Percentiles rank a stretch among this genome's conserved stretches.
phyloP scores from a whole-genome alignment of 2,329 filamentous ascomycete genomes.

The Cryoendolithus antarcticus region DNA sequence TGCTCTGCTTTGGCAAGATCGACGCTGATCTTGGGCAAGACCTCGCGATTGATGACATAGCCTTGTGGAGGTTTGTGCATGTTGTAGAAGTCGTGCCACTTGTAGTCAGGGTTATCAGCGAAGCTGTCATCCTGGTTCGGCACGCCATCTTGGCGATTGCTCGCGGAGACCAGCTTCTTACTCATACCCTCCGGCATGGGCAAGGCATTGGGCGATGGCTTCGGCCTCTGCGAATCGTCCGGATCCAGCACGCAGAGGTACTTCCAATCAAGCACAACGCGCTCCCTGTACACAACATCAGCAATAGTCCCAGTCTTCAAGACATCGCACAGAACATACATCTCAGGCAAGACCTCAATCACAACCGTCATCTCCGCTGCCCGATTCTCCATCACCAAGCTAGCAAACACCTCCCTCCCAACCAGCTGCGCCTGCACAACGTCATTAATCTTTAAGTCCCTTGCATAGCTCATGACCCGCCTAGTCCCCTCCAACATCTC shows the following conservation, averaged over 20 bases:
- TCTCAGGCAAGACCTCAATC: conserved; percentile 71
- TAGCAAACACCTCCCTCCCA: conserved; percentile 80
- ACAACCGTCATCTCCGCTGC: conserved; percentile 62
- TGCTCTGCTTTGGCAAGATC: conserved; percentile 61
- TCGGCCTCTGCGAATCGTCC: conserved; percentile 58
- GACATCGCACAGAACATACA: conserved; percentile 42
- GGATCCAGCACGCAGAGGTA: conserved; percentile 65
- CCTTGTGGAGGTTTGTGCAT: conserved; percentile 26
- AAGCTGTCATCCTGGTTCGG: conserved; percentile 36
- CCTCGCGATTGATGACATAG: conserved; percentile 19
- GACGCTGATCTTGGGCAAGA: conserved; percentile 49
- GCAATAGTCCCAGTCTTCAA: conserved; percentile 19
- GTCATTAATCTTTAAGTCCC: conserved; percentile 56
- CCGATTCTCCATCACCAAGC: conserved; percentile 73
- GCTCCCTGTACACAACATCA: conserved; percentile 41
- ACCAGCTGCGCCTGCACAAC: conserved; percentile 78
- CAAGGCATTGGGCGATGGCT: conserved; percentile 60
- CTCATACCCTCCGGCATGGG: conserved; percentile 50
- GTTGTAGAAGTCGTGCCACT: conserved; percentile 58
- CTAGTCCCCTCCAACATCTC: conserved; percentile 58
- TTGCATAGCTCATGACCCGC: conserved; percentile 56
- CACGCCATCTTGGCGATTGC: conserved; percentile 38
- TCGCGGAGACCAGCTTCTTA: conserved; percentile 33
- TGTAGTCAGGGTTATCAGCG: conserved; percentile 32
- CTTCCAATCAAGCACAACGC: conserved; percentile 72